Evolutionary conservation across 2,329 filamentous ascomycete species (phyloP).

Genomic region (Chrysoporthe cubensis): DNA sequence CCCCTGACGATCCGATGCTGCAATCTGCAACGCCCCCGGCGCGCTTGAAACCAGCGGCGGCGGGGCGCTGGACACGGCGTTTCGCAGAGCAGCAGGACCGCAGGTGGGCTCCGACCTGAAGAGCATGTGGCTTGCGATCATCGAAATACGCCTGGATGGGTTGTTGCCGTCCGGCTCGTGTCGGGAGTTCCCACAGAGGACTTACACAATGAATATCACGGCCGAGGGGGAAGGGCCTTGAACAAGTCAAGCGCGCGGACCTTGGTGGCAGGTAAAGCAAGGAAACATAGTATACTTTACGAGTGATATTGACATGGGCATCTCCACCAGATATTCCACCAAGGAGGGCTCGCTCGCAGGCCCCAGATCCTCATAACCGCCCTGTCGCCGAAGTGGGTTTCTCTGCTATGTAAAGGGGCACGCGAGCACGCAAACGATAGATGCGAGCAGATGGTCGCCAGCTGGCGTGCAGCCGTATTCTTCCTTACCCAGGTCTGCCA

Average conservation of each 20-base stretch:
- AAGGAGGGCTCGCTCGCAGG: no score
- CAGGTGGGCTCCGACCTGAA: background rate
- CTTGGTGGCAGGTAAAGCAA: no score
- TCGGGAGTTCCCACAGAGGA: background rate
- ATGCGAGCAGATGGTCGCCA: background rate
- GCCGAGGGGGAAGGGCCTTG: no score
- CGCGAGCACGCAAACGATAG: background rate
- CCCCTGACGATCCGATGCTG: background rate
- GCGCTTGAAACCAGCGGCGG: background rate
- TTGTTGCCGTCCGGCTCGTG: background rate
- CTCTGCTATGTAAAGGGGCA: no score
- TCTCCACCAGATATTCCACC: no score
- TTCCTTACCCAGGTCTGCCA: no score
- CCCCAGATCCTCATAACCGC: no score
- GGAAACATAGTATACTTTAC: no score
- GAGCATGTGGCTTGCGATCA: background rate
- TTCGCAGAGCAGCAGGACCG: slow-evolving; percentile 1
- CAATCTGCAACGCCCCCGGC: background rate
- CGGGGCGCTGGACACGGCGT: background rate
- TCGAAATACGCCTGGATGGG: background rate
- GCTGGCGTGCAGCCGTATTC: background rate
- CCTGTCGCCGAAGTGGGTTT: no score
- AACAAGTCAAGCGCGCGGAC: no score
- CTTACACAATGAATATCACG: no score
- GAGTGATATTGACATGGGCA: no score